These are phyloP conservation scores for Pseudozyma flocculosa DNA, from an alignment of 1,284 basidiomycete genomes.

Conservation along the genomic window DNA sequence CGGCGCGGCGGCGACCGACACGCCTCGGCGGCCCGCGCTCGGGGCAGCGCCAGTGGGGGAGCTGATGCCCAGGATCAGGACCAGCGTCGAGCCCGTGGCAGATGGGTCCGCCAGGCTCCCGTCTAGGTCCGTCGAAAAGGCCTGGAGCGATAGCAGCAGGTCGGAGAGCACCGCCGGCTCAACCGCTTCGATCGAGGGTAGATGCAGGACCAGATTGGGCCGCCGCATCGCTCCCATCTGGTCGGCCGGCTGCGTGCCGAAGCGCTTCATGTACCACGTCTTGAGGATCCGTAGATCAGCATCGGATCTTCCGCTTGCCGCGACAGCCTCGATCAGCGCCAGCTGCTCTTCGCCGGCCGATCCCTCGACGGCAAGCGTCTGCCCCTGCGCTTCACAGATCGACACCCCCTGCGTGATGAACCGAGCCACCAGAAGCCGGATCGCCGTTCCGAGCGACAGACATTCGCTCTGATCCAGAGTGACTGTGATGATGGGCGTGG, in stretches of 20 bases:
- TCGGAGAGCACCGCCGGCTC: conserved; percentile 33
- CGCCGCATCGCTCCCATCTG: neutral
- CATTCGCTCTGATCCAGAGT: conserved; percentile 31
- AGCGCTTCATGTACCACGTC: conserved; percentile 19
- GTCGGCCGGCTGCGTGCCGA: neutral
- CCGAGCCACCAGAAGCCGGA: conserved; percentile 28
- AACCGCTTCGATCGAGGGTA: conserved; percentile 27
- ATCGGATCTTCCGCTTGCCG: conserved; percentile 23
- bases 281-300: conserved; percentile 20
- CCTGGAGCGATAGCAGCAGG: conserved; percentile 25
- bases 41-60: conserved; percentile 26
- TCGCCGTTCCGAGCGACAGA: conserved; percentile 23
- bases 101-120: too few species aligned
- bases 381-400: neutral
- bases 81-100: conserved; percentile 1
- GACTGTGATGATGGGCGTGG: conserved; percentile 14
- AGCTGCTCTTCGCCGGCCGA: neutral
- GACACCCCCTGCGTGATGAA: conserved; percentile 23
- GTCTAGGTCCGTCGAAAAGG: conserved; percentile 7
- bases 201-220: conserved; percentile 18
- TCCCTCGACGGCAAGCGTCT: neutral
- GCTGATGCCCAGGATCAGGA: conserved; percentile 31
- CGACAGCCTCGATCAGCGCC: conserved; percentile 14
- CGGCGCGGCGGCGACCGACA: conserved; percentile 7
- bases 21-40: conserved; percentile 1